phyloP scores from a whole-genome alignment of 225 moss, liverwort and hornwort genomes.

The Lunularia cruciata region DNA sequence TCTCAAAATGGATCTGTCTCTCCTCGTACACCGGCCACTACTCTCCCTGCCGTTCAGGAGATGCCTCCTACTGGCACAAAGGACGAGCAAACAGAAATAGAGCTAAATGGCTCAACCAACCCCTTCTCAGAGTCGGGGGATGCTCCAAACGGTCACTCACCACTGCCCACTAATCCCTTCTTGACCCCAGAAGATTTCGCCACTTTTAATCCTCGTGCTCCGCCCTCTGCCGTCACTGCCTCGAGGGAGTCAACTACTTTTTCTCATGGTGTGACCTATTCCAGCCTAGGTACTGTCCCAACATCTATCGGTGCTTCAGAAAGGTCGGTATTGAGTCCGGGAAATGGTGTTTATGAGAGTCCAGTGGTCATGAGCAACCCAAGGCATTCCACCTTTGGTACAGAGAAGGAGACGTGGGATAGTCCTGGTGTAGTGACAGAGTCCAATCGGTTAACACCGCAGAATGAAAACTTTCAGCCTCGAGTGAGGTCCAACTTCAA shows the following conservation, averaged over 20 bases:
- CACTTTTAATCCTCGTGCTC: constrained; percentile 4
- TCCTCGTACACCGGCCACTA: constrained; percentile 29
- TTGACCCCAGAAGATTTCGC: constrained; percentile 15
- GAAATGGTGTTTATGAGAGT: neutral
- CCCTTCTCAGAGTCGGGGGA: constrained; percentile 18
- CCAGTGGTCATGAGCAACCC: neutral
- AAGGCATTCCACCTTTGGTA: neutral
- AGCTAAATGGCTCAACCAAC: constrained; percentile 25
- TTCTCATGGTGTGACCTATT: neutral
- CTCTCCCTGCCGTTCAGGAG: constrained; percentile 31
- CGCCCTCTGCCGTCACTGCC: constrained; percentile 15
- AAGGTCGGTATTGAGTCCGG: neutral
- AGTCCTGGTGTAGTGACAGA: neutral
- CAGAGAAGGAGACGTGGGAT: neutral
- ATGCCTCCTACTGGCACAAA: constrained; percentile 5
- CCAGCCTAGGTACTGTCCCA: neutral
- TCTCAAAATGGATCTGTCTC: constrained; percentile 19
- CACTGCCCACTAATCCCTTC: constrained; percentile 18
- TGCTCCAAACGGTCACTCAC: neutral
- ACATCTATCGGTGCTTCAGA: neutral
- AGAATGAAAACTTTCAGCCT: too few relatives aligned
- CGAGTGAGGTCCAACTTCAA: too few relatives aligned
- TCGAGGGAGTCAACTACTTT: constrained; percentile 4
- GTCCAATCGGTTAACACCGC: too few relatives aligned
- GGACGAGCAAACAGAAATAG: constrained; percentile 22